phyloP scores from a whole-genome alignment of 768 basidiomycete species.

The Psilocybe sp. region DNA sequence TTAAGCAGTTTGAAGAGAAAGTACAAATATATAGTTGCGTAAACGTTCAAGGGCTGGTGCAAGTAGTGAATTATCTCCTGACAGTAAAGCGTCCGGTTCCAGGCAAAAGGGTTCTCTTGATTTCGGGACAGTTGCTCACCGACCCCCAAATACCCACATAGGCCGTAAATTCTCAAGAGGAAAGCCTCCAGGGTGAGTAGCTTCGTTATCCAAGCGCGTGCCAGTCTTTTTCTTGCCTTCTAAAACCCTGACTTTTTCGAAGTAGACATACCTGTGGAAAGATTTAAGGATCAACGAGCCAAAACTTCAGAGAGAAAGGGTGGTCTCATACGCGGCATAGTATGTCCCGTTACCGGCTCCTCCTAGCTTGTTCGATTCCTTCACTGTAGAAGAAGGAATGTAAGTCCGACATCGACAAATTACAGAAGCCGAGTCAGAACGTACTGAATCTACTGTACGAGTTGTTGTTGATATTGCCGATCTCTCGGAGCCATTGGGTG shows the following conservation, averaged over 20 bases:
- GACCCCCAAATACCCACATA: slow-evolving; percentile 9
- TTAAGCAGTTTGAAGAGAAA: no score
- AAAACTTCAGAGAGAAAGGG: neutral
- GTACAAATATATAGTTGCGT: no score
- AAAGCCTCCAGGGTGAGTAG: slow-evolving; percentile 21
- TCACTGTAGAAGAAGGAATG: slow-evolving; percentile 29
- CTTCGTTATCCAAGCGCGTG: slow-evolving; percentile 34
- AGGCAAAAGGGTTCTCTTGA: no score
- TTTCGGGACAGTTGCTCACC: no score
- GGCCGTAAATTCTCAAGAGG: slow-evolving; percentile 23
- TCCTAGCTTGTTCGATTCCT: slow-evolving; percentile 33
- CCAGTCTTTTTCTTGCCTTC: slow-evolving; percentile 48
- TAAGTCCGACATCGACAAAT: neutral
- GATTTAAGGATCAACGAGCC: neutral
- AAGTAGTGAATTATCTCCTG: no score
- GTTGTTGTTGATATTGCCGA: slow-evolving; percentile 44
- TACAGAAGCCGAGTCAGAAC: slow-evolving; percentile 9
- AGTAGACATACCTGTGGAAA: slow-evolving; percentile 39
- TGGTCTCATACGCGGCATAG: slow-evolving; percentile 36
- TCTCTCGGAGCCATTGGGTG: slow-evolving; percentile 43
- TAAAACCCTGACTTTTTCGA: slow-evolving; percentile 43
- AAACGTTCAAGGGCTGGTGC: neutral
- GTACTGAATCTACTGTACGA: slow-evolving; percentile 43
- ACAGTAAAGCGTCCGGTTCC: no score
- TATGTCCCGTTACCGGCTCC: slow-evolving; percentile 46